These are phyloP conservation scores for Fusarium sp. DNA, from an alignment of 2,329 filamentous ascomycete species.

Conservation along the genomic window DNA sequence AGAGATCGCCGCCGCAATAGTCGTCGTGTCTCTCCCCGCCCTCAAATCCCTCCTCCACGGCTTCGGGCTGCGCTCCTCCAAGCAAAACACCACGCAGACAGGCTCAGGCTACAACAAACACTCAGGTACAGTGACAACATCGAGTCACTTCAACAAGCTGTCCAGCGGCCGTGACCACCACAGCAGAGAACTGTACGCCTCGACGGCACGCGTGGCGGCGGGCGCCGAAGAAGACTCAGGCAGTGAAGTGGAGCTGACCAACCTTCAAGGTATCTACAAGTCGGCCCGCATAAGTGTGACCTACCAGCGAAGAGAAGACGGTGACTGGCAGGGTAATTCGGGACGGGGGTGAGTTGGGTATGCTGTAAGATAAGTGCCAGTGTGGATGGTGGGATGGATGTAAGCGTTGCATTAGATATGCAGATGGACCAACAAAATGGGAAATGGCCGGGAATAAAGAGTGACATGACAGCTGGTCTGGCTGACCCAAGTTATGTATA, in stretches of 20 bases:
- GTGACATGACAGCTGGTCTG: not conserved
- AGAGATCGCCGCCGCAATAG: constrained; percentile 31
- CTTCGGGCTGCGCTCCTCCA: constrained; percentile 24
- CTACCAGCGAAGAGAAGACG: constrained; percentile 21
- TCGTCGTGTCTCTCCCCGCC: constrained; percentile 34
- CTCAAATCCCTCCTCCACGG: constrained; percentile 35
- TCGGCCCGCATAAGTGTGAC: constrained; percentile 38
- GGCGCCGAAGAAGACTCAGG: constrained; percentile 32
- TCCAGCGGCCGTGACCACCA: constrained; percentile 33
- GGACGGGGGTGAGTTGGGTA: not conserved
- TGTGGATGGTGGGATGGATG: not conserved
- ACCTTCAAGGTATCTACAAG: constrained; percentile 38
- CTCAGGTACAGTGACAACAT: not conserved
- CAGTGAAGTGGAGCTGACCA: constrained; percentile 39
- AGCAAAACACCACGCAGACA: constrained; percentile 21
- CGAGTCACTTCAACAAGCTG: constrained; percentile 35
- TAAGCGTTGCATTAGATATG: not conserved
- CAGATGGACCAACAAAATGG: not conserved
- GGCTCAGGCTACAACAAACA: constrained; percentile 33
- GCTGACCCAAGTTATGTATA: not conserved
- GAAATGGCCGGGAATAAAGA: not conserved
- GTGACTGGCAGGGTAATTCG: not conserved
- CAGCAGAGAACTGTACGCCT: constrained; percentile 10
- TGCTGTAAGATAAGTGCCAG: not conserved
- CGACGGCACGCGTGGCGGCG: constrained; percentile 20